Evolutionary conservation across 768 basidiomycete species (phyloP).

Genomic region (Serendipita sp.): DNA sequence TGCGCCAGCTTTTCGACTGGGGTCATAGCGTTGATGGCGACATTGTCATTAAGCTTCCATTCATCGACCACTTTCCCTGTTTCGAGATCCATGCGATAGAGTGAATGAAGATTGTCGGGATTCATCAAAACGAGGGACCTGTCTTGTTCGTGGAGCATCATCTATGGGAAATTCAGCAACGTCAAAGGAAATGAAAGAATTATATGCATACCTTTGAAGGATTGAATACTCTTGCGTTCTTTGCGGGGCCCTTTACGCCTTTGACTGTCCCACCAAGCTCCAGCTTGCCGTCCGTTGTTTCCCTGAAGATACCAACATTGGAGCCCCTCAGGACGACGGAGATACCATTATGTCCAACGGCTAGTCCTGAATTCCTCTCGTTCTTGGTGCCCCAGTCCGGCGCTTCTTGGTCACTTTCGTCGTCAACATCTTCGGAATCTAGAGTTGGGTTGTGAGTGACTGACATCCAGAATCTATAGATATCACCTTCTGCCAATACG

Average conservation of each 20-base stretch:
- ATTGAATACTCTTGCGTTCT: slow-evolving; percentile 64
- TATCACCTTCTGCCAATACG: slow-evolving; percentile 39
- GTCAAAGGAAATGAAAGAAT: slow-evolving; percentile 3
- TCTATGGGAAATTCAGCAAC: slow-evolving; percentile 26
- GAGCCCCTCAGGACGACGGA: slow-evolving; percentile 71
- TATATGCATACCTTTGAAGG: slow-evolving; percentile 54
- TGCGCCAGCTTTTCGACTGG: slow-evolving; percentile 92
- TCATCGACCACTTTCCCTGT: slow-evolving; percentile 94
- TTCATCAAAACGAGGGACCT: slow-evolving; percentile 89
- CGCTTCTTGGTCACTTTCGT: slow-evolving; percentile 22
- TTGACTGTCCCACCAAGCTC: slow-evolving; percentile 80
- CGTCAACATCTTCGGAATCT: slow-evolving; percentile 7
- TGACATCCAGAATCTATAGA: not conserved
- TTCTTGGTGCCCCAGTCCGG: slow-evolving; percentile 27
- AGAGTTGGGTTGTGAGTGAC: not conserved
- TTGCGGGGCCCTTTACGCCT: slow-evolving; percentile 46
- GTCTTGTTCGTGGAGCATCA: slow-evolving; percentile 96
- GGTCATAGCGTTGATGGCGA: slow-evolving; percentile 75
- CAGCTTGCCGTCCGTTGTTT: slow-evolving; percentile 49
- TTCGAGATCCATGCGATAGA: slow-evolving; percentile 86
- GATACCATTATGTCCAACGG: slow-evolving; percentile 85
- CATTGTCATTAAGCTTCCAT: slow-evolving; percentile 89
- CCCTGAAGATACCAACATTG: slow-evolving; percentile 81
- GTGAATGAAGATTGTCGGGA: slow-evolving; percentile 56
- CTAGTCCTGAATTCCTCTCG: slow-evolving; percentile 63